phyloP scores from a whole-genome alignment of 257 asterid species.

The Ilex asprella region DNA sequence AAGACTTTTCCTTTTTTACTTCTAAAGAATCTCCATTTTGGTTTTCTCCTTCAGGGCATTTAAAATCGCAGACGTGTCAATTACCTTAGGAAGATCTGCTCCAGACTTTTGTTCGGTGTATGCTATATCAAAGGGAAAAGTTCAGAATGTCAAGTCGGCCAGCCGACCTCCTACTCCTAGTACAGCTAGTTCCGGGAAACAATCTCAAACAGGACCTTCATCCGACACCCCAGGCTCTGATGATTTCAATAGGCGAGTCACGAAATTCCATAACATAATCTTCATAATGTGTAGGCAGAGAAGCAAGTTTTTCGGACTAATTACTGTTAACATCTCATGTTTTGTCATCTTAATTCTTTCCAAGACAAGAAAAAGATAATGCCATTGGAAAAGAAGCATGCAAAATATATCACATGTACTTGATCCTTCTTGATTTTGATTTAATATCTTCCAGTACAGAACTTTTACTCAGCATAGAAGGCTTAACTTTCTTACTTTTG shows the following conservation, averaged over 20 bases:
- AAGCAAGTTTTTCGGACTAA: too few species aligned
- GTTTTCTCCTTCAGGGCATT: slow-evolving; percentile 52
- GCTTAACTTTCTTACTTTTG: not conserved
- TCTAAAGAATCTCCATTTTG: not conserved
- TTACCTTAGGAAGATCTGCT: slow-evolving; percentile 36
- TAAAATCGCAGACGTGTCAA: slow-evolving; percentile 47
- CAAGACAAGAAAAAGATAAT: too few species aligned
- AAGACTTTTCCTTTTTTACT: not conserved
- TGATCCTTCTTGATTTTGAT: too few species aligned
- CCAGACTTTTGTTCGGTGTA: slow-evolving; percentile 69
- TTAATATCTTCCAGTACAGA: not conserved
- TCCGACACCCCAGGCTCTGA: slow-evolving; percentile 13
- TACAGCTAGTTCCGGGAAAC: slow-evolving; percentile 21
- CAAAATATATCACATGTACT: too few species aligned
- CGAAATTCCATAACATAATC: not conserved
- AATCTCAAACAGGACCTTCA: slow-evolving; percentile 10
- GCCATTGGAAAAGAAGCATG: too few species aligned
- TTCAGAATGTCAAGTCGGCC: slow-evolving; percentile 38
- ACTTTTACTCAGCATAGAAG: not conserved
- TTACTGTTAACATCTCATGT: too few species aligned
- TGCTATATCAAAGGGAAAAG: slow-evolving; percentile 43
- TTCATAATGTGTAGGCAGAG: not conserved
- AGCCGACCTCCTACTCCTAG: slow-evolving; percentile 34
- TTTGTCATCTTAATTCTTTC: too few species aligned
- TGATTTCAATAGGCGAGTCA: slow-evolving; percentile 32